phyloP scores from a whole-genome alignment of 345 rosid species.

The Fremontodendron californicum region DNA sequence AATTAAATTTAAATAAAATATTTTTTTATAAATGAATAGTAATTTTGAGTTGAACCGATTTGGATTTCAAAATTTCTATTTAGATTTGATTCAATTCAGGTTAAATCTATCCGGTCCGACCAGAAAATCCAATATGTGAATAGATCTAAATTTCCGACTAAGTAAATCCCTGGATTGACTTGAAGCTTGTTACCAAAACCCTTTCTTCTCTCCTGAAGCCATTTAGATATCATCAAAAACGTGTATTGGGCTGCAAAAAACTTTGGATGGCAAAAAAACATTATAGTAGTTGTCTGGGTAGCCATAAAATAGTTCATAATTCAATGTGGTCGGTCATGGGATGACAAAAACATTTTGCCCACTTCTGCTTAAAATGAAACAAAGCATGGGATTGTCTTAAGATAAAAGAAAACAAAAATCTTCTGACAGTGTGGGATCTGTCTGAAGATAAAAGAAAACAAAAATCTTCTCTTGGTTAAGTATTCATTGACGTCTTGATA shows the following conservation, averaged over 20 bases:
- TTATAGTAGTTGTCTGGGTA: background rate
- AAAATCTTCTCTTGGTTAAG: no score
- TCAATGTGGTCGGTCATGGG: background rate
- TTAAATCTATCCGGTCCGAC: no score
- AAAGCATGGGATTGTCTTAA: background rate
- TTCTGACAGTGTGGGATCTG: background rate
- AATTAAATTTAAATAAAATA: no score
- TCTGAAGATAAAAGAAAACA: background rate
- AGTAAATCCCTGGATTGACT: background rate
- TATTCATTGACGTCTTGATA: no score
- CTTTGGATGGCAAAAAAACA: background rate
- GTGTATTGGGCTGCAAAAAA: background rate
- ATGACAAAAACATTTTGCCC: background rate
- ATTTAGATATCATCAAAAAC: background rate
- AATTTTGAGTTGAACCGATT: no score
- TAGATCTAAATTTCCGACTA: no score
- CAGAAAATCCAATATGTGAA: no score
- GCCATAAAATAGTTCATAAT: background rate
- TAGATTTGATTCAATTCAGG: no score
- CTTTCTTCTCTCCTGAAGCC: background rate
- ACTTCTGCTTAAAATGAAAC: background rate
- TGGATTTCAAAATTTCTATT: no score
- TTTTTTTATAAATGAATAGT: no score
- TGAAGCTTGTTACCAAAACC: background rate
- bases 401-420: no score